Evolutionary conservation across 768 basidiomycete species (phyloP).

Genomic region (Leccinum uliginosum): DNA sequence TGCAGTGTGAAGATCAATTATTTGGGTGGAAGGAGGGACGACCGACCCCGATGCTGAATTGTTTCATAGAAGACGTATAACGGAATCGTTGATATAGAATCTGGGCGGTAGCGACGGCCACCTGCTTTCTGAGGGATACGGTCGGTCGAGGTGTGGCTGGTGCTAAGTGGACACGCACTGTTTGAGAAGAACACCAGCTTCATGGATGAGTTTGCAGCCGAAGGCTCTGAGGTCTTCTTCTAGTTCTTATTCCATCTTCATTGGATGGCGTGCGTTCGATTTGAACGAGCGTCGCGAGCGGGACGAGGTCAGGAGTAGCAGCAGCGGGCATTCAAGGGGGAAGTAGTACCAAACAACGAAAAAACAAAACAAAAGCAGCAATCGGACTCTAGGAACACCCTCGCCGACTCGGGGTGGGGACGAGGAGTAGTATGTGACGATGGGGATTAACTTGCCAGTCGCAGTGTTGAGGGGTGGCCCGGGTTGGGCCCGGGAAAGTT

Average conservation of each 20-base stretch:
- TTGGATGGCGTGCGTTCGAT: constrained; percentile 75
- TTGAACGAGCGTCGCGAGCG: constrained; percentile 78
- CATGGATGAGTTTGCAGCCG: constrained; percentile 92
- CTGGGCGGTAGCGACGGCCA: constrained; percentile 94
- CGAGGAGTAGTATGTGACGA: too few species aligned
- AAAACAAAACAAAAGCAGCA: background rate
- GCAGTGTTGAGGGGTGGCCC: too few species aligned
- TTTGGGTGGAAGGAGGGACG: constrained; percentile 11
- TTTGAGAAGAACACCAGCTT: constrained; percentile 86
- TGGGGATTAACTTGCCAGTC: too few species aligned
- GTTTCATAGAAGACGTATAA: constrained; percentile 92
- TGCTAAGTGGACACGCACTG: constrained; percentile 52
- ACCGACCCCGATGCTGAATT: constrained; percentile 87
- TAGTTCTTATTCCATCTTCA: constrained; percentile 76
- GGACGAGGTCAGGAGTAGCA: constrained; percentile 53
- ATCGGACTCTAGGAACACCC: too few species aligned
- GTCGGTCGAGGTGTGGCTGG: background rate
- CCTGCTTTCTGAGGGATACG: constrained; percentile 70
- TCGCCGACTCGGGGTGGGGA: too few species aligned
- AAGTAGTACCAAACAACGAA: constrained; percentile 21
- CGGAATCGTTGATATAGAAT: constrained; percentile 96
- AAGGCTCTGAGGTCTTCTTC: constrained; percentile 88
- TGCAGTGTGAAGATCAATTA: constrained; percentile 5
- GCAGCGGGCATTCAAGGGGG: constrained; percentile 32
- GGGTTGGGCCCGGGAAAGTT: too few species aligned